Evolutionary conservation across 176 grass and related monocot species (phyloP), one percentile per base, ranked within the genome.

Genomic region (Hsuehochloa calcarea): DNA sequence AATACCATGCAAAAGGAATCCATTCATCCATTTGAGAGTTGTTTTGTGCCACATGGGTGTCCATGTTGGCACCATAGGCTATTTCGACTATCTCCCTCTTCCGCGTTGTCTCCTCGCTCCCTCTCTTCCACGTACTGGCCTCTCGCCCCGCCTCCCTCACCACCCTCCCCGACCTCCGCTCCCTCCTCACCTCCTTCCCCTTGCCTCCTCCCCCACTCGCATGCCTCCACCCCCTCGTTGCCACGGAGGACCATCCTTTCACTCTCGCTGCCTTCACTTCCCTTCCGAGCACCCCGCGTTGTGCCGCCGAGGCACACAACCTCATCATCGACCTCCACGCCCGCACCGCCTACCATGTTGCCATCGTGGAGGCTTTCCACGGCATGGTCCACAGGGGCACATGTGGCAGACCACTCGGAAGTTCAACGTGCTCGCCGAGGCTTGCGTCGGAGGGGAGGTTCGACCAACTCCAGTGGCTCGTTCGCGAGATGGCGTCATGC

Each of bases 401-500:
- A 60, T 29, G 65, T 83, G 34, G 37, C 89, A 90, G 27, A 92
- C 89, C 26, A 89, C 93, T 70, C 89, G 68, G 73, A 93, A 95
- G 75, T 98, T 92, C 78, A 88, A 95, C 75, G 93, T 95, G 65
- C 87, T 98, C 29, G 80, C 91, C 20, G 83, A 89, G 81, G 91
- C 72, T 90, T 38, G 80, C 72, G 5, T 20, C 34, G 34, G 77
- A 76, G 17, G 58, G 61, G 22, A 82, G 77, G 76, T 94, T 98
- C 44, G 89, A 92, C 31, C 35, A 86, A 54, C 84, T 98, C 68
- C 86, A 51, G 62, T 74, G 74, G 80, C 85, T 98, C 29, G 73
- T 98, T 52, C 75, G 58, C 12, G 91, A 93, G 83, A 95, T 98
- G 91, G 55, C 47, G 82, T 98, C 82, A 73, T 98, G 41, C 96